A percentile compares a stretch with the other conserved stretches of the same genome.
Evolutionary conservation across 768 basidiomycete genomes (phyloP).

Genomic region (Leccinum rimulosum): DNA sequence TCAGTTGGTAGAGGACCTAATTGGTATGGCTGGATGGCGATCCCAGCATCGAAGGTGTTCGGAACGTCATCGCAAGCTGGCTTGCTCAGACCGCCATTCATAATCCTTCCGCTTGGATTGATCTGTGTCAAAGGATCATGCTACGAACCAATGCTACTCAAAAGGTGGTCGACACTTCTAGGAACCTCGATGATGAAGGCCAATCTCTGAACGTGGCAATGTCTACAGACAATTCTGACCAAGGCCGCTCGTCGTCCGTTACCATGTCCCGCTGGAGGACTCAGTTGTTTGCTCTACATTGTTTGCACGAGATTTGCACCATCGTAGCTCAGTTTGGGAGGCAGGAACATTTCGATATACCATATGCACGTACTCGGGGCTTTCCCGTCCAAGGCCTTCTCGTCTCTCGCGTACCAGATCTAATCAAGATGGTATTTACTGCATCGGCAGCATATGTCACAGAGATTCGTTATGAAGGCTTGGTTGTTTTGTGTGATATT

Average conservation of each 20-base stretch:
- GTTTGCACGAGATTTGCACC: constrained; percentile 84
- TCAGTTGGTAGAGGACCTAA: constrained; percentile 88
- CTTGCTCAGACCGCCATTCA: constrained; percentile 89
- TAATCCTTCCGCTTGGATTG: constrained; percentile 97
- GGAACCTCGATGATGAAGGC: constrained; percentile 83
- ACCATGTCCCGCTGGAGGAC: constrained; percentile 91
- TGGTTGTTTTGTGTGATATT: constrained; percentile 86
- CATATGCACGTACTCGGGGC: constrained; percentile 61
- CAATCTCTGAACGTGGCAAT: constrained; percentile 78
- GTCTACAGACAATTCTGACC: constrained; percentile 27
- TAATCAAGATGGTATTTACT: constrained; percentile 98
- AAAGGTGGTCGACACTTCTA: constrained; percentile 61
- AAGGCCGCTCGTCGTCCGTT: constrained; percentile 36
- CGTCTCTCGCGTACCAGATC: constrained; percentile 82
- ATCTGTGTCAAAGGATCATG: constrained; percentile 97
- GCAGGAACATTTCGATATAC: constrained; percentile 81
- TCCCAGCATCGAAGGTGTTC: constrained; percentile 88
- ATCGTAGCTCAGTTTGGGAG: constrained; percentile 71
- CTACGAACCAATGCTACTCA: constrained; percentile 54
- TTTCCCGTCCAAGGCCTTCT: constrained; percentile 61
- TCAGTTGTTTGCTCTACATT: constrained; percentile 90
- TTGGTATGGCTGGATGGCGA: constrained; percentile 93
- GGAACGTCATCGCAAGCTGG: constrained; percentile 93
- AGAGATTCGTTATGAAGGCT: constrained; percentile 88
- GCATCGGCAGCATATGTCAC: constrained; percentile 96